Evolutionary conservation across 169 alveolate species (phyloP), one percentile per base, ranked within the genome.

Genomic region (Cryptosporidium sp.): DNA sequence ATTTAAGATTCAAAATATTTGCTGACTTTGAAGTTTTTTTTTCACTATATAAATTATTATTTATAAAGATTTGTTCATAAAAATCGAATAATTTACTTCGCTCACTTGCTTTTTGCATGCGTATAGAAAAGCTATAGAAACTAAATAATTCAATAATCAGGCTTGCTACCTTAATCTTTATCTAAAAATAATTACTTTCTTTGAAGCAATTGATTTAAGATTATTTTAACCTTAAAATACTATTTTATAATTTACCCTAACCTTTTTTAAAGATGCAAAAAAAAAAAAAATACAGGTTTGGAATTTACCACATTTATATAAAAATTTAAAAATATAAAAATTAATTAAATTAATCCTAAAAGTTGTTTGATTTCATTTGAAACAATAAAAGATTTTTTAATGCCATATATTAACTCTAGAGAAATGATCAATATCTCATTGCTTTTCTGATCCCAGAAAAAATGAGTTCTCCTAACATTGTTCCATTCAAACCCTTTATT

Each of bases 401-500:
- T 73, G 10, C 48, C 52, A 56, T 73, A 73, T 1, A 31, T 6
- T 16, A 10, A 56, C 3, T 73, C 45, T n/a, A 73, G 35, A 18
- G 21, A 73, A 18, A 18, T 23, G 6, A 23, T 58, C 23, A 73
- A 21, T 73, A 73, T 53, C 58, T 73, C 29, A 37, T 12, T 9
- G 16, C 70, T 44, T 26, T 8, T 21, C 21, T 23, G 52, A 56
- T 73, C 86, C 71, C 71, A 60, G 7, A 33, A 73, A 73, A 39
- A 73, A 16, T 53, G 16, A 21, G 68, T 37, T 56, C 72, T 80
- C 16, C 7, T 42, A 33, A 45, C 26, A 21, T 80, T 80, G 29
- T 80, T 31, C 89, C 89, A 80, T 53, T 62, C 75, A 37, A 80
- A 62, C 7, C 89, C 89, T 45, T 60, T 37, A 21, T 62, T 31